phyloP scores from a whole-genome alignment of 768 basidiomycete genomes.

The Lactarius hatsudake region DNA sequence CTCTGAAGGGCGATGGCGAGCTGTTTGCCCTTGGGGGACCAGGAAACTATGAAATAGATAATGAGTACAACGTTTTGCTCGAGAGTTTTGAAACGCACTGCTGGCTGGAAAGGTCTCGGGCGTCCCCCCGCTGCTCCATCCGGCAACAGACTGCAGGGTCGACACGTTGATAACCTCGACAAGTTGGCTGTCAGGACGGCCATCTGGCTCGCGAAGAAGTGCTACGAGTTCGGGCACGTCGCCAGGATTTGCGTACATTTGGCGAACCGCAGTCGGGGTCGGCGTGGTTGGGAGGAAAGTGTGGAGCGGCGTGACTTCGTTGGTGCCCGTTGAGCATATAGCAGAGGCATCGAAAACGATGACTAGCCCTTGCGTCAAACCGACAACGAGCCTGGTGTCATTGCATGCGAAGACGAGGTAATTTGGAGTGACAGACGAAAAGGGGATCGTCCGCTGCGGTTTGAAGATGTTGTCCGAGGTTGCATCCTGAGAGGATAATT shows the following conservation, averaged over 20 bases:
- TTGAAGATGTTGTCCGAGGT: conserved; percentile 43
- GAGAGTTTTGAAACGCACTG: conserved; percentile 42
- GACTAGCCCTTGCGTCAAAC: conserved; percentile 56
- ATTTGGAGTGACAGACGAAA: conserved; percentile 48
- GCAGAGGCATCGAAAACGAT: conserved; percentile 55
- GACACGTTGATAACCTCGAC: conserved; percentile 61
- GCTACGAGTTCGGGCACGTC: conserved; percentile 58
- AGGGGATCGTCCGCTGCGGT: conserved; percentile 50
- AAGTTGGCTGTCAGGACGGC: conserved; percentile 36
- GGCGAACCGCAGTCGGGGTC: conserved; percentile 42
- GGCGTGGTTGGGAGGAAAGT: conserved; percentile 43
- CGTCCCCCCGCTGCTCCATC: conserved; percentile 54
- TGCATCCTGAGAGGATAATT: conserved; percentile 44
- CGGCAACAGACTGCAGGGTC: conserved; percentile 43
- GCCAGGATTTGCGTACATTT: conserved; percentile 66
- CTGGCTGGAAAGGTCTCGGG: conserved; percentile 53
- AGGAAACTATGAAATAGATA: conserved; percentile 51
- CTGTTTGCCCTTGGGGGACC: conserved; percentile 87
- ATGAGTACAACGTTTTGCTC: conserved; percentile 16
- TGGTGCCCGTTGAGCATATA: conserved; percentile 47
- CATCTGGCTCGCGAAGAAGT: conserved; percentile 45
- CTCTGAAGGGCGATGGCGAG: conserved; percentile 69
- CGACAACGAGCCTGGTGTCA: conserved; percentile 60
- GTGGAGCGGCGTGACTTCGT: conserved; percentile 47
- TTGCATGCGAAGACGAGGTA: conserved; percentile 55